Conservation (phyloP, 345 rosid species). For the Kandelia obovata region DNA sequence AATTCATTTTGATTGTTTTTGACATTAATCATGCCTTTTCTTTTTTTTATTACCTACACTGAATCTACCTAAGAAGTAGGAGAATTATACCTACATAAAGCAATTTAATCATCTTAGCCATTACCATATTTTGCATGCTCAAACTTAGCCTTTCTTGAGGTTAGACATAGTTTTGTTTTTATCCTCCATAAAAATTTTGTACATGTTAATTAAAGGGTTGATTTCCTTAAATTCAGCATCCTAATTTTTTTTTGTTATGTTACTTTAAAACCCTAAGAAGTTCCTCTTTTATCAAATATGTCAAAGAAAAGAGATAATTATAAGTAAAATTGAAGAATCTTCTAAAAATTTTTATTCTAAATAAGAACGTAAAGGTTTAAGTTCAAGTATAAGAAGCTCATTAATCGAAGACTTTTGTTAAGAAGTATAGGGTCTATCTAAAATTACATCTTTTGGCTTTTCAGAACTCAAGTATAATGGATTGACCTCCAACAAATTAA, state of each 20-base stretch:
- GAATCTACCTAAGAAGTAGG: not conserved
- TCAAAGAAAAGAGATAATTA: no score
- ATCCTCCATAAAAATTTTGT: not conserved
- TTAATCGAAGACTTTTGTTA: no score
- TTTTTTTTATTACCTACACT: not conserved
- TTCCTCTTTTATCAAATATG: not conserved
- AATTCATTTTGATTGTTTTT: not conserved
- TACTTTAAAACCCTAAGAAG: not conserved
- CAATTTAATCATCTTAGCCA: not conserved
- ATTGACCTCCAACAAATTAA: no score
- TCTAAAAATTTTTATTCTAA: no score
- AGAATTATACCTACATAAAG: not conserved
- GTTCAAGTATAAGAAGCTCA: no score
- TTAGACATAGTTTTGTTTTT: not conserved
- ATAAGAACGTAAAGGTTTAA: no score
- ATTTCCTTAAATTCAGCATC: not conserved
- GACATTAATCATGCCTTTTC: not conserved
- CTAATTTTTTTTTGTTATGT: not conserved
- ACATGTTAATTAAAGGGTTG: not conserved
- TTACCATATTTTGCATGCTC: not conserved
- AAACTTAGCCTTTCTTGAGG: not conserved
- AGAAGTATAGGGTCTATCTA: no score
- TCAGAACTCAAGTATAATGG: no score
- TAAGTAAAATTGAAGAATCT: no score
- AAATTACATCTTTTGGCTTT: no score